These are phyloP conservation scores for Thermothelomyces thermophilus DNA, from an alignment of 2,329 filamentous ascomycete genomes.

Conservation along the genomic window DNA sequence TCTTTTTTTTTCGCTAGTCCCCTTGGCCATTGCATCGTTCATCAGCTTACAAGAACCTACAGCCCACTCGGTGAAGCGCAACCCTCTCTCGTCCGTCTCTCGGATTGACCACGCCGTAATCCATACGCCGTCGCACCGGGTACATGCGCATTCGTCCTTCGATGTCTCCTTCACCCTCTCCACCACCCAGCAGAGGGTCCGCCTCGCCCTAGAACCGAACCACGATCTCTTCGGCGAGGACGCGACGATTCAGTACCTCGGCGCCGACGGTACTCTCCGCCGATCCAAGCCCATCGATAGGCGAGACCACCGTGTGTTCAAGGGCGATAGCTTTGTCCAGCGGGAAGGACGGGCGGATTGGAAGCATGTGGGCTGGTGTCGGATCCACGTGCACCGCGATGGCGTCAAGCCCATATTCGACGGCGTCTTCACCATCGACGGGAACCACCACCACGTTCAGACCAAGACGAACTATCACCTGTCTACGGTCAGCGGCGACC, in stretches of 20 bases:
- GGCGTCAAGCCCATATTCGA: conserved; percentile 77
- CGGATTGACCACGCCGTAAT: conserved; percentile 69
- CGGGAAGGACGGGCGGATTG: conserved; percentile 56
- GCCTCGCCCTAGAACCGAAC: conserved; percentile 80
- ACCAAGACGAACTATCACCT: conserved; percentile 65
- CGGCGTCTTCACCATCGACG: conserved; percentile 74
- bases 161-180: conserved; percentile 76
- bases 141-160: conserved; percentile 76
- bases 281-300: conserved; percentile 65
- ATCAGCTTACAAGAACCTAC: conserved; percentile 13
- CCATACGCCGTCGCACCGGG: conserved; percentile 68
- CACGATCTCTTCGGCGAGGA: conserved; percentile 78
- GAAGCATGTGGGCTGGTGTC: conserved; percentile 79
- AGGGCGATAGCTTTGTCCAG: conserved; percentile 68
- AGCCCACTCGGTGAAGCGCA: conserved; percentile 68
- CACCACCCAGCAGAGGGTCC: conserved; percentile 60
- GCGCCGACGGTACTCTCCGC: conserved; percentile 61
- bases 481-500: conserved; percentile 67
- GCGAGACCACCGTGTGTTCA: conserved; percentile 73
- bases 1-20: too few species aligned
- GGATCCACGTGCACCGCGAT: conserved; percentile 71
- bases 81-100: conserved; percentile 68
- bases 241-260: conserved; percentile 67
- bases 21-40: neutral
- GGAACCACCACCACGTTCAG: conserved; percentile 82